Evolutionary conservation across 768 basidiomycete species (phyloP).

Genomic region (Imleria badia): DNA sequence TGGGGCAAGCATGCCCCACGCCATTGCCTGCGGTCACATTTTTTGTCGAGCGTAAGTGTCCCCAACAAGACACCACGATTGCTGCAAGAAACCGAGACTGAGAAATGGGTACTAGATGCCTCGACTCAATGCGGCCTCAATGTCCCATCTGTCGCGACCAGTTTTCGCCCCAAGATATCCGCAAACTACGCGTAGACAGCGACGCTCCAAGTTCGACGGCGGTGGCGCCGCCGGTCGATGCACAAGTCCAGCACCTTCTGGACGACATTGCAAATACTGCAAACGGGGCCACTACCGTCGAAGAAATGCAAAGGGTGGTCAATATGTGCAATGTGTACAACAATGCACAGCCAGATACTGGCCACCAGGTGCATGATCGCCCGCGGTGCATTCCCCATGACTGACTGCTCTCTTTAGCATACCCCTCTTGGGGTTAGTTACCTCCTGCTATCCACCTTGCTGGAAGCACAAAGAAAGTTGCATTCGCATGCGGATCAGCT

Average conservation of each 20-base stretch:
- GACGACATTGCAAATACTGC: not conserved
- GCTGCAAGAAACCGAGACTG: not conserved
- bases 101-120: slow-evolving; percentile 4
- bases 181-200: not conserved
- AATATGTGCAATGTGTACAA: not conserved
- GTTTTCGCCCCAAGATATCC: not conserved
- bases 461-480: not conserved
- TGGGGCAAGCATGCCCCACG: not conserved
- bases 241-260: not conserved
- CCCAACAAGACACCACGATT: not conserved
- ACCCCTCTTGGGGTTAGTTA: not conserved
- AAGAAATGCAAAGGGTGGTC: slow-evolving; percentile 9
- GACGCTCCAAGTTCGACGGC: not conserved
- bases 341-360: not conserved
- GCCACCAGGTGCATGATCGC: not conserved
- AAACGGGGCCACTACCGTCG: not conserved
- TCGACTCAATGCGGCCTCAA: slow-evolving; percentile 1
- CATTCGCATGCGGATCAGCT: not conserved
- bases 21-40: slow-evolving; percentile 12
- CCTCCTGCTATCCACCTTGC: not conserved
- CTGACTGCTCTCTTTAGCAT: not conserved
- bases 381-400: not conserved
- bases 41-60: slow-evolving; percentile 15
- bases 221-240: not conserved
- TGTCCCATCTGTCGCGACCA: slow-evolving; percentile 13